Conservation (phyloP, 2,329 filamentous ascomycete genomes). For the Penicillium sp. region DNA sequence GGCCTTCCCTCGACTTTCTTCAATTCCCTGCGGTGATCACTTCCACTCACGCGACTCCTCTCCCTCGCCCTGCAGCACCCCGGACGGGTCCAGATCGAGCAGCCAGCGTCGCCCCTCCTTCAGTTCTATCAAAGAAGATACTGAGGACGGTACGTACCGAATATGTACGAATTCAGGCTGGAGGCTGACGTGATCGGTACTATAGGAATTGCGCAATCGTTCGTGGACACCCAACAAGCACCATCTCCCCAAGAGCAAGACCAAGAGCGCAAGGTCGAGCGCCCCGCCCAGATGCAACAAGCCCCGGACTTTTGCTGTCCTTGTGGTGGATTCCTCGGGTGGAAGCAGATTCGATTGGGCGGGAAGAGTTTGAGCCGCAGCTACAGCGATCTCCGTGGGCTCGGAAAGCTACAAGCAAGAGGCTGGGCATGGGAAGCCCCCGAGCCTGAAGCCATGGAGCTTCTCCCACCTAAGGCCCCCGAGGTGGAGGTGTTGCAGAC, state of each 20-base stretch:
- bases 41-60: constrained; percentile 35
- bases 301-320: constrained; percentile 48
- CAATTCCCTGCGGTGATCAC: constrained; percentile 22
- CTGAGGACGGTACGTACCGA: constrained; percentile 36
- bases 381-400: constrained; percentile 43
- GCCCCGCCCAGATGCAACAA: constrained; percentile 35
- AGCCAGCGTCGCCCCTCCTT: constrained; percentile 43
- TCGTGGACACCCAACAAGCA: constrained; percentile 42
- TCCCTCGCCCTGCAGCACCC: constrained; percentile 36
- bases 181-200: constrained; percentile 10
- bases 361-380: constrained; percentile 47
- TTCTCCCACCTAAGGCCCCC: constrained; percentile 17
- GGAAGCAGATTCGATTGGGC: constrained; percentile 48
- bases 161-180: background rate
- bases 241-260: constrained; percentile 28
- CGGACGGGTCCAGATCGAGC: constrained; percentile 41
- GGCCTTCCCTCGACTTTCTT: constrained; percentile 23
- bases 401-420: constrained; percentile 37
- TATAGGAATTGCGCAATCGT: constrained; percentile 46
- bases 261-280: constrained; percentile 17
- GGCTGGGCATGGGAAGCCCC: constrained; percentile 46
- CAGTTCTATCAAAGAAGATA: constrained; percentile 47
- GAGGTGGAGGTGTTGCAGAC: constrained; percentile 25
- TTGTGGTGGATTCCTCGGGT: constrained; percentile 46
- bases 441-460: constrained; percentile 25